phyloP scores from a whole-genome alignment of 768 basidiomycete species.

The Pleurotus platypus region DNA sequence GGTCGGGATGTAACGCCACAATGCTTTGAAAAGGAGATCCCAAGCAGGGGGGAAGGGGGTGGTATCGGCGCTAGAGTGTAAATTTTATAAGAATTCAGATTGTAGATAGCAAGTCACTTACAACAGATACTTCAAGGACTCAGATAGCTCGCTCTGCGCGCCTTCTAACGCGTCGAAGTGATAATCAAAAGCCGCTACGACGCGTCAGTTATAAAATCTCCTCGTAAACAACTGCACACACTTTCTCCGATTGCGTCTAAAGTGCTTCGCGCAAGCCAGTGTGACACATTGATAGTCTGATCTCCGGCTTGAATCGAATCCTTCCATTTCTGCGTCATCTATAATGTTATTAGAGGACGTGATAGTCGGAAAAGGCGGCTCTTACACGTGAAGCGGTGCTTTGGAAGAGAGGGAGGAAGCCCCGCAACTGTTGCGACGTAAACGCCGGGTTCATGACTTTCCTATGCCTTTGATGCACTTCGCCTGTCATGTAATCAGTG shows the following conservation, averaged over 20 bases:
- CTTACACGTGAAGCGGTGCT: conserved; percentile 21
- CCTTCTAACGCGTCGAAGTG: conserved; percentile 25
- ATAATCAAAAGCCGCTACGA: conserved; percentile 32
- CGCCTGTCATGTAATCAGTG: conserved; percentile 8
- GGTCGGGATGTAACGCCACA: conserved; percentile 1
- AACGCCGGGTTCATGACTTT: conserved; percentile 27
- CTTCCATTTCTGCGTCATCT: conserved; percentile 24
- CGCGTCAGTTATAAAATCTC: not conserved
- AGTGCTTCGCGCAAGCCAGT: conserved; percentile 28
- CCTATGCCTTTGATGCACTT: conserved; percentile 23
- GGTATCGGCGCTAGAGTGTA: conserved; percentile 14
- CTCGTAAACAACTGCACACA: not conserved
- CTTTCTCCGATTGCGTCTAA: conserved; percentile 37
- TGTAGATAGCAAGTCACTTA: conserved; percentile 15
- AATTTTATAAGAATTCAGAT: conserved; percentile 16
- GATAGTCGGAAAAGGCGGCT: not conserved
- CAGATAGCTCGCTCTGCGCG: conserved; percentile 16
- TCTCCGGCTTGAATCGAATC: conserved; percentile 16
- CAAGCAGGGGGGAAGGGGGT: not conserved
- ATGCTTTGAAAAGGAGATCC: conserved; percentile 15
- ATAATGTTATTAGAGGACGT: not conserved
- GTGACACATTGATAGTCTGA: conserved; percentile 22
- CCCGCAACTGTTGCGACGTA: conserved; percentile 10
- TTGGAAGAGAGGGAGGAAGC: conserved; percentile 23
- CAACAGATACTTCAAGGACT: conserved; percentile 19